Percentiles rank a stretch among this genome's conserved stretches.
Evolutionary conservation across 306 rosid species (phyloP).

Genomic region (Fragaria ananassa): DNA sequence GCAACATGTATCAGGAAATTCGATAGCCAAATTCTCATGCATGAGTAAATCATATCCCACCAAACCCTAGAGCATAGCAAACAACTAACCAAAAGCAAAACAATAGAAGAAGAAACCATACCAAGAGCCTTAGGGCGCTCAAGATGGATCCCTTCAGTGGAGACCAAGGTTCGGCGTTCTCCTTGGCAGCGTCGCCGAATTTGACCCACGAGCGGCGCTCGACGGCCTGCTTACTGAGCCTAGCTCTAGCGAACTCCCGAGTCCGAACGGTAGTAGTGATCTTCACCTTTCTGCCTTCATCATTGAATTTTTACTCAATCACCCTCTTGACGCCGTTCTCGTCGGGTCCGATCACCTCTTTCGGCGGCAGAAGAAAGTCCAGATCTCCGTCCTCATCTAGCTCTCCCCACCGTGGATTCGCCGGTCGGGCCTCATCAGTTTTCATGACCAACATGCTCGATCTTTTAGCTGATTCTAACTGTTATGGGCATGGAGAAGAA

Average conservation of each 20-base stretch:
- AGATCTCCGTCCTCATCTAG: constrained; percentile 8
- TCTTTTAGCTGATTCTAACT: too few relatives aligned
- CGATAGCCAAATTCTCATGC: too few relatives aligned
- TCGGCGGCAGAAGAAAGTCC: constrained; percentile 69
- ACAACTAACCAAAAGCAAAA: background rate
- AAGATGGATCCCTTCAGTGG: constrained; percentile 80
- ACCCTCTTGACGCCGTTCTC: constrained; percentile 72
- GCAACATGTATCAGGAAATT: too few relatives aligned
- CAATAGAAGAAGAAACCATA: constrained; percentile 7
- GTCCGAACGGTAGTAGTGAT: constrained; percentile 64
- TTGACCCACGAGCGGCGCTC: constrained; percentile 73
- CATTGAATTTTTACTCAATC: too few relatives aligned
- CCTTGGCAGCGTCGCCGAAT: constrained; percentile 81
- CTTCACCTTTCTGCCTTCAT: constrained; percentile 61
- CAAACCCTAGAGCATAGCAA: background rate
- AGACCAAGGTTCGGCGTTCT: constrained; percentile 80
- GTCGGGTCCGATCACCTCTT: constrained; percentile 71
- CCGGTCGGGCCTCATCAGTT: too few relatives aligned
- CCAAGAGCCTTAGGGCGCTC: constrained; percentile 87
- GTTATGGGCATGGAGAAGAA: too few relatives aligned
- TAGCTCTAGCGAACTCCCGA: constrained; percentile 53
- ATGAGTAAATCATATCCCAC: too few relatives aligned
- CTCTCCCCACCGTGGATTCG: too few relatives aligned
- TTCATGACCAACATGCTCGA: too few relatives aligned
- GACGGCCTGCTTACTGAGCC: constrained; percentile 50